Evolutionary conservation across 306 rosid species (phyloP).

Genomic region (Dicorynia guianensis): DNA sequence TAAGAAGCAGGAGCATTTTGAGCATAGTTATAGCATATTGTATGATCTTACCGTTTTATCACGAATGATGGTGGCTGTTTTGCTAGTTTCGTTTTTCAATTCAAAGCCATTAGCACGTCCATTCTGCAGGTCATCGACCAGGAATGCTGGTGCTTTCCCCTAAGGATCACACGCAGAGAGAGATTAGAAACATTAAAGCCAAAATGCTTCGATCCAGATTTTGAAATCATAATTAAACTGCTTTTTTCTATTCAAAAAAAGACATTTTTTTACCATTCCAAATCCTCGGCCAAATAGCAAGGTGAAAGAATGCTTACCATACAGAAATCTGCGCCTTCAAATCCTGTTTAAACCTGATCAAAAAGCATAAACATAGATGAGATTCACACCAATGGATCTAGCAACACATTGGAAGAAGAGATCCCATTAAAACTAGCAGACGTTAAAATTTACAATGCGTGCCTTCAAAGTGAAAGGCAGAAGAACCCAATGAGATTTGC

Average conservation of each 20-base stretch:
- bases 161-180: conserved; percentile 50
- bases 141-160: conserved; percentile 93
- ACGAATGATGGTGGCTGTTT: conserved; percentile 55
- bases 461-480: conserved; percentile 16
- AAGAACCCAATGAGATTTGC: conserved; percentile 34
- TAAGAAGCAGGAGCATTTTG: conserved; percentile 36
- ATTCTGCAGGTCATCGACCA: conserved; percentile 65
- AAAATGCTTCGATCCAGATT: conserved; percentile 44
- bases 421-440: conserved; percentile 11
- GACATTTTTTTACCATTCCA: conserved; percentile 19
- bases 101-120: conserved; percentile 62
- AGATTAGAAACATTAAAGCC: conserved; percentile 42
- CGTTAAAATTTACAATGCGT: conserved; percentile 32
- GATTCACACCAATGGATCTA: conserved; percentile 54
- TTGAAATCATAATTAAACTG: conserved; percentile 31
- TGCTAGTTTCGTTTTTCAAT: conserved; percentile 57
- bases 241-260: conserved; percentile 29
- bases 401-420: conserved; percentile 33
- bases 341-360: conserved; percentile 67
- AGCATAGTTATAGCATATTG: conserved; percentile 37
- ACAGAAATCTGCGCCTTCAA: conserved; percentile 48
- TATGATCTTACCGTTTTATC: conserved; percentile 71
- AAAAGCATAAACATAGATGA: conserved; percentile 46
- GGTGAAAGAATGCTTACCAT: conserved; percentile 66
- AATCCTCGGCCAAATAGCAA: conserved; percentile 24